phyloP scores from a whole-genome alignment of 2,329 filamentous ascomycete genomes.

The Fonsecaea monophora region DNA sequence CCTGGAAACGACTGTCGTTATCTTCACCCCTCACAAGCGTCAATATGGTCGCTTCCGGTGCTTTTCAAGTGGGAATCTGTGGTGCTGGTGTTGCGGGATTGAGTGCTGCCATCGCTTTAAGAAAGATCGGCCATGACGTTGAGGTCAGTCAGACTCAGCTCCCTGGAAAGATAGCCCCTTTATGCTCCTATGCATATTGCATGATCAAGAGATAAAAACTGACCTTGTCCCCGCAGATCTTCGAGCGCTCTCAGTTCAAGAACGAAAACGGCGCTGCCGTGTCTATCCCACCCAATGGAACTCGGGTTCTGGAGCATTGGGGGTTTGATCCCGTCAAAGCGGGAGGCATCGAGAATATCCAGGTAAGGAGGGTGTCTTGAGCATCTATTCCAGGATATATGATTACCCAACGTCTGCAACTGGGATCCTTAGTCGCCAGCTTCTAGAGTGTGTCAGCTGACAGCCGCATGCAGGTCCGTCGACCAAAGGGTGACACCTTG shows the following conservation, averaged over 20 bases:
- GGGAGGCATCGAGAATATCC: constrained; percentile 39
- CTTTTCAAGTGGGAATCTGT: constrained; percentile 41
- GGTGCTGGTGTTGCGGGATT: constrained; percentile 48
- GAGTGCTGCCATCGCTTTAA: constrained; percentile 44
- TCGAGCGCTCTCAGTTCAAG: constrained; percentile 45
- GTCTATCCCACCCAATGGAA: constrained; percentile 45
- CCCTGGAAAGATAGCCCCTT: neutral
- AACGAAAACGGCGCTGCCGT: constrained; percentile 47
- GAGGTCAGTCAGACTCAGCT: constrained; percentile 39
- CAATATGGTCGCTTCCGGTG: neutral
- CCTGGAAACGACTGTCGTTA: neutral
- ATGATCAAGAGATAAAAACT: neutral
- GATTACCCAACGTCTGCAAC: neutral
- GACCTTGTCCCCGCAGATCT: constrained; percentile 37
- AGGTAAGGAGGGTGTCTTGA: constrained; percentile 20
- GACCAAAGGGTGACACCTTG: constrained; percentile 40
- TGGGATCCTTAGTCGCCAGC: neutral
- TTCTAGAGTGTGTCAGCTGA: neutral
- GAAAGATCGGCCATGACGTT: constrained; percentile 45
- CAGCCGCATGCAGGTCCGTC: constrained; percentile 28
- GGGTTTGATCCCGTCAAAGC: constrained; percentile 41
- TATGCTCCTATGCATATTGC: neutral
- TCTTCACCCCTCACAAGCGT: neutral
- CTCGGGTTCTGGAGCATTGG: constrained; percentile 42
- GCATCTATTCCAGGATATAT: neutral